A percentile compares a stretch with the other conserved stretches of the same genome.
phyloP scores from a whole-genome alignment of 345 rosid species.

The Boechera stricta region DNA sequence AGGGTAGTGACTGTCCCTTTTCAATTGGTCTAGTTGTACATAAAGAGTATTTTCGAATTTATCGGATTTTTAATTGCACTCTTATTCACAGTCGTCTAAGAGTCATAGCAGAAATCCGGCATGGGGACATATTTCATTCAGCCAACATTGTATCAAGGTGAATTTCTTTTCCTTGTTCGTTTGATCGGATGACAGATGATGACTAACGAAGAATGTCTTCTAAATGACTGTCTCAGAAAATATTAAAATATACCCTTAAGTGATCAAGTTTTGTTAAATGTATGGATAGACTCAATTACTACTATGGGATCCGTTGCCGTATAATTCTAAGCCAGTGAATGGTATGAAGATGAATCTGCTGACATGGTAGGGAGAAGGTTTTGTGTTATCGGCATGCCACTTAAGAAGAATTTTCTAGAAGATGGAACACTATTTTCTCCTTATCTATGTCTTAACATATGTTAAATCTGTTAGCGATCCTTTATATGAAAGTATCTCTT shows the following conservation, averaged over 20 bases:
- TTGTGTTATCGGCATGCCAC: conserved; percentile 22
- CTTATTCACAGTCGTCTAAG: conserved; percentile 73
- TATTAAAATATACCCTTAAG: not conserved
- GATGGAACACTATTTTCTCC: conserved; percentile 16
- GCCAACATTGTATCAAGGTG: conserved; percentile 98
- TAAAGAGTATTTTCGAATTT: not conserved
- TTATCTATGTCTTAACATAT: not conserved
- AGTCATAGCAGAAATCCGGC: conserved; percentile 95
- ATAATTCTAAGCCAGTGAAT: conserved; percentile 32
- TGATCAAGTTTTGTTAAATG: conserved; percentile 30
- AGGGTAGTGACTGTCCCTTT: conserved; percentile 21
- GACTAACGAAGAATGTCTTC: conserved; percentile 7
- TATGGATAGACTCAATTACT: conserved; percentile 38
- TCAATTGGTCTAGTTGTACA: conserved; percentile 13
- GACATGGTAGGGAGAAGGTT: conserved; percentile 29
- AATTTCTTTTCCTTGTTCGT: conserved; percentile 36
- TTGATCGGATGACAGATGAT: conserved; percentile 18
- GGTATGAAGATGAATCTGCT: conserved; percentile 27
- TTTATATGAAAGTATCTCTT: not conserved
- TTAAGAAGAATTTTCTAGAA: conserved; percentile 10
- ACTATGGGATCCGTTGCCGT: conserved; percentile 34
- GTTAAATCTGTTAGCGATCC: conserved; percentile 11
- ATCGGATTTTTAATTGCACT: conserved; percentile 26
- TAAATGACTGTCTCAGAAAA: not conserved
- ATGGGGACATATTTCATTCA: conserved; percentile 94